Conservation (phyloP, 441 rosid genomes). For the Kokia cookei region DNA sequence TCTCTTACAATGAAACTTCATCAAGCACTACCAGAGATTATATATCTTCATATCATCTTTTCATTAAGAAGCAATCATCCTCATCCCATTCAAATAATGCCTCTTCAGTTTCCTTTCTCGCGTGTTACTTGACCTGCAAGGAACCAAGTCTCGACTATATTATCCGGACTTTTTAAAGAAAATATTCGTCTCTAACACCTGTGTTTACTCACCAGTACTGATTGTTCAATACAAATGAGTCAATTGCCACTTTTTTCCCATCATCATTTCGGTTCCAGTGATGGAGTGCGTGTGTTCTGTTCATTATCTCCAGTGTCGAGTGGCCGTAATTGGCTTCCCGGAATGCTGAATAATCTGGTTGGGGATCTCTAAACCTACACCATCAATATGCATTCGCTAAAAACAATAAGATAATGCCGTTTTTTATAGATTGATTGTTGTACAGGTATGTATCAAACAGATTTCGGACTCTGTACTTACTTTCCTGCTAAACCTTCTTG, state of each 20-base stretch:
- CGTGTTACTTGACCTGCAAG: conserved; percentile 50
- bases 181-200: too few relatives aligned
- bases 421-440: neutral
- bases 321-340: conserved; percentile 77
- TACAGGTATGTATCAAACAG: neutral
- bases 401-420: neutral
- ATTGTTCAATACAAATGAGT: conserved; percentile 48
- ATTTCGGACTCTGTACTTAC: conserved; percentile 18
- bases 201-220: conserved; percentile 47
- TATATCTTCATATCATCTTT: neutral
- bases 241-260: conserved; percentile 55
- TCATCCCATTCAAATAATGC: conserved; percentile 32
- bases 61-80: conserved; percentile 17
- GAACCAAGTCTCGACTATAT: neutral
- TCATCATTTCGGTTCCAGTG: conserved; percentile 74
- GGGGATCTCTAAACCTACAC: conserved; percentile 57
- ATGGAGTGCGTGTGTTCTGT: conserved; percentile 64
- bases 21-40: neutral
- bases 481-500: conserved; percentile 86
- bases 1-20: neutral
- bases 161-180: too few relatives aligned
- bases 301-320: conserved; percentile 54
- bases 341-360: conserved; percentile 71
- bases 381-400: conserved; percentile 3
- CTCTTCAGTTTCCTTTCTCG: conserved; percentile 75